These are phyloP conservation scores for Amanita rubescens DNA, from an alignment of 768 basidiomycete genomes.

Conservation along the genomic window DNA sequence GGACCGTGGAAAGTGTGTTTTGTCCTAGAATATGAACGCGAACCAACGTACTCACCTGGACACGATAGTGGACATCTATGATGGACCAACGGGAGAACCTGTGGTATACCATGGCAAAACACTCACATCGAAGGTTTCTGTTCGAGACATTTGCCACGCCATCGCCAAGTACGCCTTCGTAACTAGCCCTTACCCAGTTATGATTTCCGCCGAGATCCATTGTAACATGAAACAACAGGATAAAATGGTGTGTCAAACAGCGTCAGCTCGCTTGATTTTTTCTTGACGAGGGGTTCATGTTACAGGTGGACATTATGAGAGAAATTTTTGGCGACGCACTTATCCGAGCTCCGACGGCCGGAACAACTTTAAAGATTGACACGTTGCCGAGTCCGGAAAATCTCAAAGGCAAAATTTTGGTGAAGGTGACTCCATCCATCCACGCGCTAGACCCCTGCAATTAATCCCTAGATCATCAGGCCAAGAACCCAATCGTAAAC, in stretches of 20 bases:
- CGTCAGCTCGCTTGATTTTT: not conserved
- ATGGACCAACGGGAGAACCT: slow-evolving; percentile 72
- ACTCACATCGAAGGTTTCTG: slow-evolving; percentile 77
- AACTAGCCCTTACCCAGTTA: slow-evolving; percentile 89
- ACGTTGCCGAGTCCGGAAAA: slow-evolving; percentile 83
- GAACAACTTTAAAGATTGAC: slow-evolving; percentile 35
- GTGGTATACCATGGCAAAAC: slow-evolving; percentile 93
- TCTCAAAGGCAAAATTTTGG: slow-evolving; percentile 67
- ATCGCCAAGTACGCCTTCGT: slow-evolving; percentile 92
- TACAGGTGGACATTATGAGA: slow-evolving; percentile 32
- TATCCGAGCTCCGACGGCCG: slow-evolving; percentile 28
- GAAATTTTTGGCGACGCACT: slow-evolving; percentile 39
- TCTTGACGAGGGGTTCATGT: not conserved
- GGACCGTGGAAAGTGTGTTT: slow-evolving; percentile 79
- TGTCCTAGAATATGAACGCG: no score
- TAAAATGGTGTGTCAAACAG: slow-evolving; percentile 23
- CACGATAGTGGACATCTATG: slow-evolving; percentile 84
- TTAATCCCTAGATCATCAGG: slow-evolving; percentile 26
- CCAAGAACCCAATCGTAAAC: slow-evolving; percentile 66
- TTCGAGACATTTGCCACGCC: slow-evolving; percentile 78
- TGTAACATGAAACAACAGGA: slow-evolving; percentile 59
- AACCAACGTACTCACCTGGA: slow-evolving; percentile 10
- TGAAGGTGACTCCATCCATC: slow-evolving; percentile 52
- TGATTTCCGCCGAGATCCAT: slow-evolving; percentile 97
- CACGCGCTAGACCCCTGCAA: not conserved